These are phyloP conservation scores for Cercis canadensis DNA, from an alignment of 306 rosid species.

Conservation along the genomic window DNA sequence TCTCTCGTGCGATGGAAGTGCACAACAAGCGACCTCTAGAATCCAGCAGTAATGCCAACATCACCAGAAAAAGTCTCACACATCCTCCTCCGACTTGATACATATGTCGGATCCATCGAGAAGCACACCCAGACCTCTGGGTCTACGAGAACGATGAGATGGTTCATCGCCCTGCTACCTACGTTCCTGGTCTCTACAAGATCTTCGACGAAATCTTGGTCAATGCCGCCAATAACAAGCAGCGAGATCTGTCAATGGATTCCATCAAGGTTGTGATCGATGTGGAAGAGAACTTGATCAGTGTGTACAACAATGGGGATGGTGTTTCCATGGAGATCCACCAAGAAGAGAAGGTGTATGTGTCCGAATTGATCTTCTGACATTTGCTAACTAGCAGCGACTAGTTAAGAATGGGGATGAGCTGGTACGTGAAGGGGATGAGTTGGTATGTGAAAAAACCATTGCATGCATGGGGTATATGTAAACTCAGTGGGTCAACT, in stretches of 20 bases:
- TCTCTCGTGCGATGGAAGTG: slow-evolving; percentile 51
- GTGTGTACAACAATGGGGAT: slow-evolving; percentile 78
- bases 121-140: slow-evolving; percentile 90
- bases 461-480: no score
- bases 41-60: slow-evolving; percentile 63
- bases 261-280: slow-evolving; percentile 69
- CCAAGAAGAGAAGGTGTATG: slow-evolving; percentile 92
- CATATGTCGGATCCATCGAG: slow-evolving; percentile 91
- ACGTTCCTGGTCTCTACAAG: slow-evolving; percentile 92
- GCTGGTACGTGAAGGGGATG: no score
- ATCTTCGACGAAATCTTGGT: slow-evolving; percentile 96
- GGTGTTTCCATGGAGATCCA: slow-evolving; percentile 94
- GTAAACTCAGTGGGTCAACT: no score
- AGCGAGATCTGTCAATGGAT: slow-evolving; percentile 83
- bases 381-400: slow-evolving; percentile 89
- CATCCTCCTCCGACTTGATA: slow-evolving; percentile 92
- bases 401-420: no score
- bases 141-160: slow-evolving; percentile 70
- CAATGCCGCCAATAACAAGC: slow-evolving; percentile 94
- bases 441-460: no score
- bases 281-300: slow-evolving; percentile 56
- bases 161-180: slow-evolving; percentile 69
- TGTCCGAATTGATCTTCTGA: slow-evolving; percentile 91
- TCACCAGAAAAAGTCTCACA: slow-evolving; percentile 91
- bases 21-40: slow-evolving; percentile 73